Conservation (phyloP, 306 rosid genomes). For the Acacia melanoxylon region DNA sequence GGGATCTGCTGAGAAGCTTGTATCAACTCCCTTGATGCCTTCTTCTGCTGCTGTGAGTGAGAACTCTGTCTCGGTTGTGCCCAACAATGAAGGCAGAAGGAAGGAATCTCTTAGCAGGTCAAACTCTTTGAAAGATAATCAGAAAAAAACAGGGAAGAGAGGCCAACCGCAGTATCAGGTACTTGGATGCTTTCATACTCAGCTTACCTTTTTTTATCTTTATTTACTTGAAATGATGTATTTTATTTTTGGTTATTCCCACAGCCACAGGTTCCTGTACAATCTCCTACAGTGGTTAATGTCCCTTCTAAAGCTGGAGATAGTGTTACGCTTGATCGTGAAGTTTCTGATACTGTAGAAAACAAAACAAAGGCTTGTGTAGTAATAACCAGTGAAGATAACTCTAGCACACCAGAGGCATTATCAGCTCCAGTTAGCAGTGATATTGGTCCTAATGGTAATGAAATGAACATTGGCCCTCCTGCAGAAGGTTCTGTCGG, state of each 20-base stretch:
- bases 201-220: neutral
- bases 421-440: slow-evolving; percentile 31
- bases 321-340: slow-evolving; percentile 38
- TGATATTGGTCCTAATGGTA: slow-evolving; percentile 31
- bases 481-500: slow-evolving; percentile 25
- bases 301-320: slow-evolving; percentile 43
- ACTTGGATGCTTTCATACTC: slow-evolving; percentile 22
- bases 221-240: slow-evolving; percentile 3
- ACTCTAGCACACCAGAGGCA: slow-evolving; percentile 30
- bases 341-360: slow-evolving; percentile 46
- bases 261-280: slow-evolving; percentile 67
- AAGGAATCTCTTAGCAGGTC: slow-evolving; percentile 60
- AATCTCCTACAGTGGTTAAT: slow-evolving; percentile 40
- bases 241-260: neutral
- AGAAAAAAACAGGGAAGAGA: slow-evolving; percentile 56
- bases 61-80: slow-evolving; percentile 43
- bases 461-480: slow-evolving; percentile 36
- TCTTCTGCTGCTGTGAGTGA: slow-evolving; percentile 35
- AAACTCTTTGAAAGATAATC: slow-evolving; percentile 65
- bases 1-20: slow-evolving; percentile 39
- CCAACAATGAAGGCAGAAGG: slow-evolving; percentile 46
- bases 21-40: slow-evolving; percentile 24
- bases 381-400: slow-evolving; percentile 32
- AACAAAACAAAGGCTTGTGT: slow-evolving; percentile 33
- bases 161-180: slow-evolving; percentile 74